Conservation (phyloP, 495 filamentous ascomycete genomes). For the Podospora anserina region DNA sequence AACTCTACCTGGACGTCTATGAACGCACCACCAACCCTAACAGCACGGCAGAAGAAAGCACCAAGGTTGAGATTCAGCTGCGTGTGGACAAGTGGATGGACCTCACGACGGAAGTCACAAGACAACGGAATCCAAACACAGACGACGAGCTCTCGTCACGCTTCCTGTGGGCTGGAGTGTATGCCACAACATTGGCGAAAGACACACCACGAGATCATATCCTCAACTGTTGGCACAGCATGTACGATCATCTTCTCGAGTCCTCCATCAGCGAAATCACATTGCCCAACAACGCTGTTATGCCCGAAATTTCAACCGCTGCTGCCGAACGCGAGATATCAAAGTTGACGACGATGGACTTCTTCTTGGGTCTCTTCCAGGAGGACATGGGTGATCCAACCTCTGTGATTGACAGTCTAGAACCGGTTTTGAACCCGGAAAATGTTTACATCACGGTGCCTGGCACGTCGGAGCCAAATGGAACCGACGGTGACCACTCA, state of each 20-base stretch:
- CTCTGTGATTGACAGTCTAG: slow-evolving; percentile 82
- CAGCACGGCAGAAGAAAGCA: slow-evolving; percentile 61
- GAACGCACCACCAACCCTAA: slow-evolving; percentile 70
- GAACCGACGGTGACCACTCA: slow-evolving; percentile 12
- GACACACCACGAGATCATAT: slow-evolving; percentile 71
- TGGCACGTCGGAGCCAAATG: slow-evolving; percentile 11
- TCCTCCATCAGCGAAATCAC: slow-evolving; percentile 49
- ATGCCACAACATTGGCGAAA: slow-evolving; percentile 66
- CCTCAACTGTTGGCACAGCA: slow-evolving; percentile 71
- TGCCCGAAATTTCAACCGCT: slow-evolving; percentile 79
- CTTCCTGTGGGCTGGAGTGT: slow-evolving; percentile 83
- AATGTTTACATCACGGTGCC: slow-evolving; percentile 46
- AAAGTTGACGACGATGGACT: slow-evolving; percentile 90
- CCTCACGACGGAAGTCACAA: slow-evolving; percentile 62
- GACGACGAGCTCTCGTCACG: slow-evolving; percentile 52
- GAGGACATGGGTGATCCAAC: slow-evolving; percentile 65
- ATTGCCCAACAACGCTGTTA: slow-evolving; percentile 79
- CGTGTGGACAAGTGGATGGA: slow-evolving; percentile 72
- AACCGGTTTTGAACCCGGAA: slow-evolving; percentile 80
- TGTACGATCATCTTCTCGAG: slow-evolving; percentile 45
- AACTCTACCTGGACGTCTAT: slow-evolving; percentile 86
- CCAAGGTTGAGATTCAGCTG: slow-evolving; percentile 60
- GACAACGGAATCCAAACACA: slow-evolving; percentile 33
- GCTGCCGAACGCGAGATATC: slow-evolving; percentile 86
- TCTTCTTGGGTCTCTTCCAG: slow-evolving; percentile 82